These are phyloP conservation scores for Stemphylium beticola DNA, from an alignment of 2,329 filamentous ascomycete species.

Conservation along the genomic window DNA sequence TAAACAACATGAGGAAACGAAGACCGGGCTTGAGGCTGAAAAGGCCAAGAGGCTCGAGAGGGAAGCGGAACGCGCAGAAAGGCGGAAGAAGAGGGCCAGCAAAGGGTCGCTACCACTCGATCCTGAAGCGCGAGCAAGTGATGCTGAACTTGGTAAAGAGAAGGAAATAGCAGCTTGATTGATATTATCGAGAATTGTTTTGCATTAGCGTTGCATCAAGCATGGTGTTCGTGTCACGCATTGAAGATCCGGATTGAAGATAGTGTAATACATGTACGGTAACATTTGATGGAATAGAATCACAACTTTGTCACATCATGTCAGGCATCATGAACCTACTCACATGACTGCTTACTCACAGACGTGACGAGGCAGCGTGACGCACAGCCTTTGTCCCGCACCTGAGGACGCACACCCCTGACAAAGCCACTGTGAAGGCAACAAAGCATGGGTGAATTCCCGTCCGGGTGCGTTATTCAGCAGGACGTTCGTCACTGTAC, in stretches of 20 bases:
- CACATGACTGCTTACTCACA: neutral
- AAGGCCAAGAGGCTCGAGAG: slow-evolving; percentile 48
- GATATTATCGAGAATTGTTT: neutral
- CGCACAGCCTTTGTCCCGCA: neutral
- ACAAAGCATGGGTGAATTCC: neutral
- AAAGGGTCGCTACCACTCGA: slow-evolving; percentile 27
- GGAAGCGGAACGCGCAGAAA: slow-evolving; percentile 40
- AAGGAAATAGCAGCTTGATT: slow-evolving; percentile 13
- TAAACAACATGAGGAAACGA: slow-evolving; percentile 56
- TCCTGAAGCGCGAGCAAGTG: slow-evolving; percentile 17
- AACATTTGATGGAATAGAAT: neutral
- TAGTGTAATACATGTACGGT: neutral
- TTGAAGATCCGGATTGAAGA: neutral
- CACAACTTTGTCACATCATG: neutral
- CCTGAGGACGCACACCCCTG: neutral
- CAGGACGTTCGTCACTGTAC: neutral
- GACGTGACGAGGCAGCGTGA: neutral
- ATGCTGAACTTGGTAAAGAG: neutral
- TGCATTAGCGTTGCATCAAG: slow-evolving; percentile 10
- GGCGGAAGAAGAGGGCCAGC: slow-evolving; percentile 34
- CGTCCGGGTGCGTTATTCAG: neutral
- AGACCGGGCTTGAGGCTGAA: slow-evolving; percentile 55
- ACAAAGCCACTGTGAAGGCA: neutral
- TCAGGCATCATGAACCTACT: neutral
- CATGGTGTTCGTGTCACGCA: neutral